Base-by-base conservation (phyloP, 495 filamentous ascomycete species). In the Penicillium cosmopolitanum region DNA sequence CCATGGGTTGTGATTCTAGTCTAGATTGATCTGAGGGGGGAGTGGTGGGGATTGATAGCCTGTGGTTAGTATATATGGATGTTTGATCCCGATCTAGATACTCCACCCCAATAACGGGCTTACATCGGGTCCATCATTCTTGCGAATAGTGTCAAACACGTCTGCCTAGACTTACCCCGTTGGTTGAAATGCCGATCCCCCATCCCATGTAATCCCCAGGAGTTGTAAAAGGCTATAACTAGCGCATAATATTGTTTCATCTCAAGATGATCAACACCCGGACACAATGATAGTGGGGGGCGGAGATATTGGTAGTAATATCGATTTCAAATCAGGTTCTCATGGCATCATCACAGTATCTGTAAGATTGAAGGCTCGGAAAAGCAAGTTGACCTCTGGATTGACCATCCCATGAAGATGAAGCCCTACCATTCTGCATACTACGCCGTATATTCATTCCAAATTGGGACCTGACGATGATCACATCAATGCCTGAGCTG, bases 161-260 rank as follows among this genome's bases (percentile, higher is more conserved):
- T 48, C 46, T 48, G 46, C 46, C 46, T 48, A 48, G 46, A 48
- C 46, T 5, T 5, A 28, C 10, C 23, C 46, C 18, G 18, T n/a
- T 48, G 5, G 46, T 48, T 28, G 23, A 6, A n/a, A 0, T 28
- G 46, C 15, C 23, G 46, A 48, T 48, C 46, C 19, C 46, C 46
- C 21, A 48, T 9, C 18, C 15, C 46, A 15, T 19, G 19, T n/a
- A 48, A 25, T 48, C 9, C 16, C 42, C 42, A 9, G 42, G 9
- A 21, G 42, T 19, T 19, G n/a, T 13, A 21, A 46, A 46, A 46
- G 12, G 36, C 15, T 38, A n/a, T n/a, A 38, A 38, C 36, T 44
- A 9, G 42, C n/a, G 15, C 16, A 16, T 4, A 13, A 4, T 18
- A 19, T 18, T 44, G 42, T 38, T 12, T 38, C 12, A 38, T 38